phyloP scores from a whole-genome alignment of 768 basidiomycete genomes.

The Piloderma croceum region DNA sequence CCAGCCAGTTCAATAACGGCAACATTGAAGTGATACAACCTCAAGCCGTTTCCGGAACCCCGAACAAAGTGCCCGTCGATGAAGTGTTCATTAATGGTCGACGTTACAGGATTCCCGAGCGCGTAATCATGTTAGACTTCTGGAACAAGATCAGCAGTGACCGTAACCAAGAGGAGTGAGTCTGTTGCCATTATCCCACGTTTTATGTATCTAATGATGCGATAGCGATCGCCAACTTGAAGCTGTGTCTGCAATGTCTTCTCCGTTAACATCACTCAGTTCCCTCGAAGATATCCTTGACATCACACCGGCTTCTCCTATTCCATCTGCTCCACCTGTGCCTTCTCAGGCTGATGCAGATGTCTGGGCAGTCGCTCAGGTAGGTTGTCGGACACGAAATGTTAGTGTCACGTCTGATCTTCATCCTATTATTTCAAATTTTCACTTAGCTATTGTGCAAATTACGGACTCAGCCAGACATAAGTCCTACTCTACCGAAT shows the following conservation, averaged over 20 bases:
- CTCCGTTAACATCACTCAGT: slow-evolving; percentile 69
- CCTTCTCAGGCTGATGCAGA: slow-evolving; percentile 32
- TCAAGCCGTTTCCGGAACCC: slow-evolving; percentile 40
- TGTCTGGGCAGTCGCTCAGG: slow-evolving; percentile 58
- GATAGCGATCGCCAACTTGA: slow-evolving; percentile 19
- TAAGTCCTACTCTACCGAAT: no score
- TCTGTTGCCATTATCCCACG: slow-evolving; percentile 16
- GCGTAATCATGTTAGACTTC: slow-evolving; percentile 88
- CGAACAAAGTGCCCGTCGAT: slow-evolving; percentile 56
- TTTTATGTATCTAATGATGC: background rate
- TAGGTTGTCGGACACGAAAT: slow-evolving; percentile 26
- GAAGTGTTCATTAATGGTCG: slow-evolving; percentile 86
- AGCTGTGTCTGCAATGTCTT: slow-evolving; percentile 50
- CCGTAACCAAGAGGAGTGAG: slow-evolving; percentile 37
- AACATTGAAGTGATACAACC: slow-evolving; percentile 83
- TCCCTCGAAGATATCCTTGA: slow-evolving; percentile 59
- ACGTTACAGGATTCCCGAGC: slow-evolving; percentile 89
- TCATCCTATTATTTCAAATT: slow-evolving; percentile 2
- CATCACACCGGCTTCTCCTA: slow-evolving; percentile 20
- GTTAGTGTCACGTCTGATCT: no score
- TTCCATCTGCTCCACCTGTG: slow-evolving; percentile 20
- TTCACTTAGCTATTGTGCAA: background rate
- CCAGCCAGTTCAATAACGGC: slow-evolving; percentile 80
- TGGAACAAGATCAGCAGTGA: slow-evolving; percentile 75
- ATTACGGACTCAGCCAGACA: no score